Base-by-base conservation (phyloP, 768 basidiomycete species). In the Myochromella boudieri region DNA sequence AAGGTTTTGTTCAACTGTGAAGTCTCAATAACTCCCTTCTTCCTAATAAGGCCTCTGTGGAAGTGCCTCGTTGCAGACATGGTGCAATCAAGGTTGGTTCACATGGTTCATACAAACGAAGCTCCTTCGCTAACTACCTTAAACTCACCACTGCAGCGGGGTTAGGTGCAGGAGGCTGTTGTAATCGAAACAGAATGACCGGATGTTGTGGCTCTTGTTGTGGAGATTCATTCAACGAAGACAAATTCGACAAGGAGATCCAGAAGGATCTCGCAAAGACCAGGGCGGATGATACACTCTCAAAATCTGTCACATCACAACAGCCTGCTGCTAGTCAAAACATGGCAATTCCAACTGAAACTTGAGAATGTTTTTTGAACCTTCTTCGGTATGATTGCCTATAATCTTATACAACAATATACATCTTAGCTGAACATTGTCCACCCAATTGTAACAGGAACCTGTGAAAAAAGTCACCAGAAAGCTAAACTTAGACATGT, bases 161-260 rank as follows among this genome's bases (percentile, higher is more conserved):
- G 1, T 67, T 54, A 41, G 70, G 71, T 6, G 53, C 64, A 20
- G 46, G 58, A 4, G 68, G 70, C 6, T 66, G 67, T 46, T 61
- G 71, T 44, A 50, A 56, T 26, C 48, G 57, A 15, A 60, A 60
- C 42, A 46, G 57, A 7, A 55, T 50, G 18, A 55, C 64, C n/a
- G 75, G 75, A 9, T 78, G 77, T 49, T 79, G 76, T 53, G 71
- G 67, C 10, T 64, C 63, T 26, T 79, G 76, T 44, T 77, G 68
- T 46, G 57, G 60, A 15, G 56, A 68, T 8, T 70, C 70, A 2
- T 76, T 77, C 56, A 64, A 77, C 53, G 71, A 72, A 29, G 77
- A 79, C 49, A 60, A 56, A 1, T 72, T 76, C 53, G 74, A 75
- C 15, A 62, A 57, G 33, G 58, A 76, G 44, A 53, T 68, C 60